Percentiles rank a stretch among this genome's conserved stretches.
Conservation (phyloP, 2,329 filamentous ascomycete genomes). For the Trichophyton rubrum region DNA sequence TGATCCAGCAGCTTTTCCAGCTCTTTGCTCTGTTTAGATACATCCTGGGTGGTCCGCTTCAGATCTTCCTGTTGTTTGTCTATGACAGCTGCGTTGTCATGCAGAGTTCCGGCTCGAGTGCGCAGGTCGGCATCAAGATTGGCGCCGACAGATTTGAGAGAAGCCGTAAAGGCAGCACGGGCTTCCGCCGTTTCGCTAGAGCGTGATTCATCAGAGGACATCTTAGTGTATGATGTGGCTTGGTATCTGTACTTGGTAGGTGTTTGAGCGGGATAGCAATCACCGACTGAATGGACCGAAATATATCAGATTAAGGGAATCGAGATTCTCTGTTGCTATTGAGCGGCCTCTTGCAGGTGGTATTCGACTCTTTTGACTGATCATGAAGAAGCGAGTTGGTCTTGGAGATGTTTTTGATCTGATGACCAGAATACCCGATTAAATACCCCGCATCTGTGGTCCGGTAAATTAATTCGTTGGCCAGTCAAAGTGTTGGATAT, state of each 20-base stretch:
- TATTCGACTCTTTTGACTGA: not conserved
- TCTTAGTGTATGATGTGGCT: not conserved
- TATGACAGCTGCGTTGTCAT: conserved; percentile 42
- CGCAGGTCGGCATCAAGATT: conserved; percentile 43
- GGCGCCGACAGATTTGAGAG: conserved; percentile 32
- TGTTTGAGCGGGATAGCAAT: not conserved
- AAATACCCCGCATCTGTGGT: not conserved
- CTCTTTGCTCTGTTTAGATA: conserved; percentile 42
- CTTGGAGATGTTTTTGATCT: not conserved
- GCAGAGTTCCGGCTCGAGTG: conserved; percentile 43
- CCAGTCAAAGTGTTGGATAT: not conserved
- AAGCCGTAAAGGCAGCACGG: conserved; percentile 32
- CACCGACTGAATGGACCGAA: too few species aligned
- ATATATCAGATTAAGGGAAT: too few species aligned
- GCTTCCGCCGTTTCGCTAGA: conserved; percentile 31
- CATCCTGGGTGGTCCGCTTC: conserved; percentile 36
- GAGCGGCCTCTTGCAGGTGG: not conserved
- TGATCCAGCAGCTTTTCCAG: conserved; percentile 44
- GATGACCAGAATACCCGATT: not conserved
- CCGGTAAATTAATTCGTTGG: not conserved
- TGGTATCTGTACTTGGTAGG: not conserved
- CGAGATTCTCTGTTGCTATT: too few species aligned
- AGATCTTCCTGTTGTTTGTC: conserved; percentile 44
- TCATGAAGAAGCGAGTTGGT: not conserved
- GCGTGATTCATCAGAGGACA: conserved; percentile 11